Conservation (phyloP, 2,329 filamentous ascomycete genomes). For the Leptographium lundbergii region DNA sequence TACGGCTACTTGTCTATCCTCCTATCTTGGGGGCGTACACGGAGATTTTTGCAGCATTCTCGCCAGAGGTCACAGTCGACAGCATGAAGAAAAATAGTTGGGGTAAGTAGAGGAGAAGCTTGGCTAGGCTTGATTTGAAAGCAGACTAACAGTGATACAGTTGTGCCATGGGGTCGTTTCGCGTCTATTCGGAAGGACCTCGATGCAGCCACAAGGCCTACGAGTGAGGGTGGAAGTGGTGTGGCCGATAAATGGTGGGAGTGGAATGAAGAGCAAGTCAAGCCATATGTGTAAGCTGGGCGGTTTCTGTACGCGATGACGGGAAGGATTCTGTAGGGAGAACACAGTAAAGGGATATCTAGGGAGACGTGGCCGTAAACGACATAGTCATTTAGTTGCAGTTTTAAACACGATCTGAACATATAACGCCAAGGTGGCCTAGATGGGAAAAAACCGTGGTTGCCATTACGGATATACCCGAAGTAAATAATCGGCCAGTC, state of each 20-base stretch:
- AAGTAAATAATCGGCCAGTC: no score
- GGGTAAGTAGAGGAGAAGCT: background rate
- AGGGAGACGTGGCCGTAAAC: no score
- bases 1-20: slow-evolving; percentile 16
- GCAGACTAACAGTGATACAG: background rate
- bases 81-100: slow-evolving; percentile 4
- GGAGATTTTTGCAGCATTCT: slow-evolving; percentile 31
- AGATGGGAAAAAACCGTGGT: no score
- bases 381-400: no score
- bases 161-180: slow-evolving; percentile 8
- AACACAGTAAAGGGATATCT: no score
- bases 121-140: no score
- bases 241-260: slow-evolving; percentile 4
- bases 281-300: background rate
- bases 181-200: background rate
- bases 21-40: slow-evolving; percentile 31
- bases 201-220: background rate
- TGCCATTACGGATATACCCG: no score
- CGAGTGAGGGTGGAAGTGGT: slow-evolving; percentile 6
- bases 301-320: no score
- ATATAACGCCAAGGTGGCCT: no score
- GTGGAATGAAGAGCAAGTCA: slow-evolving; percentile 9
- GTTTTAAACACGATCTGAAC: no score
- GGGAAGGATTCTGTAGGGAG: no score
- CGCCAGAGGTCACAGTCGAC: slow-evolving; percentile 27